These are phyloP conservation scores for Lentinula edodes DNA, from an alignment of 768 basidiomycete genomes.

Conservation along the genomic window DNA sequence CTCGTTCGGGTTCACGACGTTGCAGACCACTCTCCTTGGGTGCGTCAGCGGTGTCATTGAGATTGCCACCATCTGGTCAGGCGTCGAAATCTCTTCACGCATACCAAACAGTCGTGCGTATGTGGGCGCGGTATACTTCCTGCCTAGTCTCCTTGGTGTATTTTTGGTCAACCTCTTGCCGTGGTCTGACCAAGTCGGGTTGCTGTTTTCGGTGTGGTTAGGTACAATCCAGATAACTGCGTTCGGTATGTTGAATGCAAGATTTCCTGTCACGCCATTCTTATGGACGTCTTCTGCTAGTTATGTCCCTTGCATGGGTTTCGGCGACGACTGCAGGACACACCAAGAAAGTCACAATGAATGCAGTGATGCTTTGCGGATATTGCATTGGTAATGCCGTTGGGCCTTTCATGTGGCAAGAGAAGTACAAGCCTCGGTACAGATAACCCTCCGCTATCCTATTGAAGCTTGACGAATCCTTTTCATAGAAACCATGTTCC, in stretches of 20 bases:
- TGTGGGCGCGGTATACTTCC: constrained; percentile 49
- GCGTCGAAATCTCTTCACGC: constrained; percentile 52
- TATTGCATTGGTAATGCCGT: constrained; percentile 63
- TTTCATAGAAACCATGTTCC: constrained; percentile 58
- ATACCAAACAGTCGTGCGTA: constrained; percentile 56
- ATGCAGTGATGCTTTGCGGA: constrained; percentile 69
- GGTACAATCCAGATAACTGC: constrained; percentile 49
- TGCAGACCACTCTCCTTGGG: constrained; percentile 66
- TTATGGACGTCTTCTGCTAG: constrained; percentile 11
- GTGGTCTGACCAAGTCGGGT: constrained; percentile 59
- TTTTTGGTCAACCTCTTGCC: constrained; percentile 61
- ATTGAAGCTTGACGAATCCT: no score
- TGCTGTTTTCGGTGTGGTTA: constrained; percentile 53
- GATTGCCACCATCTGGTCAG: constrained; percentile 66
- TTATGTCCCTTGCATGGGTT: constrained; percentile 61
- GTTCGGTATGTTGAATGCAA: constrained; percentile 27
- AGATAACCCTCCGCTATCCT: constrained; percentile 19
- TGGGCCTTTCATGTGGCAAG: constrained; percentile 70
- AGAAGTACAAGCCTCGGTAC: constrained; percentile 68
- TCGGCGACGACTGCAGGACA: constrained; percentile 63
- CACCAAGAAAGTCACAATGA: constrained; percentile 67
- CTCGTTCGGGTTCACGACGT: constrained; percentile 56
- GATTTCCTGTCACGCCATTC: constrained; percentile 43
- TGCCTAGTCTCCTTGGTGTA: constrained; percentile 62
- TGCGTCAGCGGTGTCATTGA: constrained; percentile 61